These are phyloP conservation scores for Microstegium vimineum DNA, from an alignment of 176 grass and related monocot species.

Conservation along the genomic window DNA sequence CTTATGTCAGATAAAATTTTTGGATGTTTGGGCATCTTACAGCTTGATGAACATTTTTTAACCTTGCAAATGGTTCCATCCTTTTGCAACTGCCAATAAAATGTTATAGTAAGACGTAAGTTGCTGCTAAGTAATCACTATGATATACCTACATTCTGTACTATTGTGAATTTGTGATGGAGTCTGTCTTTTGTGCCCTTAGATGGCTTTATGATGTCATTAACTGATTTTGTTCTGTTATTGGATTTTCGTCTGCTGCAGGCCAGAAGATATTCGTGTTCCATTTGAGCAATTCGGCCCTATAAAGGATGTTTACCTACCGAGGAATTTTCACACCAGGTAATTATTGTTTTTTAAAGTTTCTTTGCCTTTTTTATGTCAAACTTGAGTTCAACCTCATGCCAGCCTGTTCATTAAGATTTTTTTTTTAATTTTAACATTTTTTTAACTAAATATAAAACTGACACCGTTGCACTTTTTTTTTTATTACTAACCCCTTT, in stretches of 20 bases:
- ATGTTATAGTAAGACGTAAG: not conserved
- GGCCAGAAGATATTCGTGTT: constrained; percentile 54
- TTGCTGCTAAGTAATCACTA: not conserved
- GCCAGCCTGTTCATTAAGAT: not conserved
- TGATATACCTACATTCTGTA: not conserved
- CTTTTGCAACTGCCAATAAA: constrained; percentile 1
- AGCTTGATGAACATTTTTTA: constrained; percentile 4
- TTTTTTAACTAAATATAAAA: no score
- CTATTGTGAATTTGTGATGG: not conserved
- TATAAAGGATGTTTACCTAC: constrained; percentile 70
- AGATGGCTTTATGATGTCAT: not conserved
- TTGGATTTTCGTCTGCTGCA: constrained; percentile 11
- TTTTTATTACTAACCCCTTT: no score
- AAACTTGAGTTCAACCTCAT: not conserved
- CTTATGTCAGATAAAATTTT: not conserved
- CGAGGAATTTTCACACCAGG: constrained; percentile 68
- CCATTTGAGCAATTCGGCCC: constrained; percentile 68
- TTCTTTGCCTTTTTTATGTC: not conserved
- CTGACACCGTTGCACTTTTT: no score
- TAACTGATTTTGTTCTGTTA: not conserved
- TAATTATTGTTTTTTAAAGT: not conserved
- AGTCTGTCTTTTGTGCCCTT: not conserved
- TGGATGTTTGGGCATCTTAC: not conserved
- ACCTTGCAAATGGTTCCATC: not conserved
- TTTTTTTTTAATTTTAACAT: no score